Evolutionary conservation across 192 early-diverging fungal genomes (phyloP).

Genomic region (Diversispora epigaea): DNA sequence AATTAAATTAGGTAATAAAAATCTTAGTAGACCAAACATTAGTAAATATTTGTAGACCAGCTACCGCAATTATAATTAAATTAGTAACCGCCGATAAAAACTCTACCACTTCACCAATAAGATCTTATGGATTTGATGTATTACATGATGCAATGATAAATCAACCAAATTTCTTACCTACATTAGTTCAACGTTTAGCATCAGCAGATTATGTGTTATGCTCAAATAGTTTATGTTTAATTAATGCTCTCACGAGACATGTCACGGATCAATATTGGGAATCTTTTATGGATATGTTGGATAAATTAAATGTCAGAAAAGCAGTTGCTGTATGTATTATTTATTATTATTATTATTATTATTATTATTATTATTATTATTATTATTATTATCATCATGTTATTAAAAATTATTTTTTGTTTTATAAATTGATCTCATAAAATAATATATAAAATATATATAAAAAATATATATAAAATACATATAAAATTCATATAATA

Average conservation of each 20-base stretch:
- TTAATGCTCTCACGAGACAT: constrained; percentile 64
- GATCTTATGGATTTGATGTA: constrained; percentile 55
- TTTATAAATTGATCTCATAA: too few relatives aligned
- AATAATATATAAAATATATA: too few relatives aligned
- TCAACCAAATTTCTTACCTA: constrained; percentile 46
- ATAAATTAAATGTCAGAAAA: constrained; percentile 49
- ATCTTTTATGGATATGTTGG: constrained; percentile 50
- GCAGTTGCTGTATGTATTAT: constrained; percentile 50
- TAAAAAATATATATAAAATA: background rate
- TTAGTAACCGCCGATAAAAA: constrained; percentile 48
- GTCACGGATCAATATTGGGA: constrained; percentile 54
- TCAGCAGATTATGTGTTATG: constrained; percentile 63
- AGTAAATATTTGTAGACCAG: constrained; percentile 69
- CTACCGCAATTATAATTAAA: constrained; percentile 69
- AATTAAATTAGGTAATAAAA: constrained; percentile 39
- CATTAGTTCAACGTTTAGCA: constrained; percentile 59
- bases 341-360: background rate
- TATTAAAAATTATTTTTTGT: too few relatives aligned
- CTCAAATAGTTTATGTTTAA: constrained; percentile 60
- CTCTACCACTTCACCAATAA: constrained; percentile 28
- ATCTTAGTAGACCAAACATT: constrained; percentile 66
- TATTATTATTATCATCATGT: background rate
- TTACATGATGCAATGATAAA: constrained; percentile 51
- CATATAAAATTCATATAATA: constrained; percentile 14
- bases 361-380: background rate